Evolutionary conservation across 2,329 filamentous ascomycete species (phyloP), one percentile per base, ranked within the genome.

Genomic region (Aspergillus ustus): DNA sequence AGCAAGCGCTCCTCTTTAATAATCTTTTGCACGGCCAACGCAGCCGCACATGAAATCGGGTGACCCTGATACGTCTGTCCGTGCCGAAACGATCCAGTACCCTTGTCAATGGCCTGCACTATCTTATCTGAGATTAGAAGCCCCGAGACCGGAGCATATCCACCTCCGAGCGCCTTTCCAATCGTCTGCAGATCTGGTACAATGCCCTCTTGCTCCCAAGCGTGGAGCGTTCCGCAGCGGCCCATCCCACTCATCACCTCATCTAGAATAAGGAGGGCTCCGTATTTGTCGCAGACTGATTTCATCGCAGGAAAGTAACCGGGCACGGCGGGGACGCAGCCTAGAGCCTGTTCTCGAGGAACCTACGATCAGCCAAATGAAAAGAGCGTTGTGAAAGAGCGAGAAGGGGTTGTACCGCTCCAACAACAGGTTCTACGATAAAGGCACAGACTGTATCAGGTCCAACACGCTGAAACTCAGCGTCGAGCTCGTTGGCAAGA

Each of bases 221-320:
- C 85, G 66, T 87, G 85, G 2, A 86, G 70, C 1, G 82, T 83
- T 1, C 85, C 86, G n/a, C 78, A 81, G 7, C 86, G 81, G 7
- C 86, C 86, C 78, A 85, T 84, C 2, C 86, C 86, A 64, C 81
- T 84, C 89, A 93, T 91, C 49, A 92, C 83, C 71, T 94, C 91
- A 69, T 95, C 92, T 0, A 94, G 77, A 50, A 94, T 89, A n/a
- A 95, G 80, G 0, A 95, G 83, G 0, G 89, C 87, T 0, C 89
- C 91, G 69, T 94, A 82, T 63, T 85, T 86, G 56, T 89, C 83
- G 72, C 91, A 95, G 1, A 95, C 80, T 2, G 79, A 78, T 68
- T 85, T 84, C 75, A 94, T 86, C 0, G 88, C 89, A 54, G 81
- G 77, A 53, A 93, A 86, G 66, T 95, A 95, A 0, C 90, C 90